Evolutionary conservation across 2,329 filamentous ascomycete species (phyloP).

Genomic region (Colletotrichum melonis): DNA sequence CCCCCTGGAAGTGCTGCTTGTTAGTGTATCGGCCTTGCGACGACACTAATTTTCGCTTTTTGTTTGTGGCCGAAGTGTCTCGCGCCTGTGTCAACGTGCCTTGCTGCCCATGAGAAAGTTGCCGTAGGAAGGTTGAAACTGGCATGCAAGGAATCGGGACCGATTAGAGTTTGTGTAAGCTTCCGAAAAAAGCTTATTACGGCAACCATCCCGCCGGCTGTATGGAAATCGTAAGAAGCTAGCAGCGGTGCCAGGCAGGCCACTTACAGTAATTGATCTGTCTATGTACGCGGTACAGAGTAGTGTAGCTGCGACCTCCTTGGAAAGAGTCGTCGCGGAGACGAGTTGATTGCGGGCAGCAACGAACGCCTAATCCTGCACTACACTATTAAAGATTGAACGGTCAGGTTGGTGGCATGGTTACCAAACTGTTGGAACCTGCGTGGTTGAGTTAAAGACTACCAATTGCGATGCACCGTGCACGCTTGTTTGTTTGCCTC

Average conservation of each 20-base stretch:
- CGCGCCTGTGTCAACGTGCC: not conserved
- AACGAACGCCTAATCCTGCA: too few relatives aligned
- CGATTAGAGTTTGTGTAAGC: not conserved
- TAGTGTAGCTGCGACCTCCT: not conserved
- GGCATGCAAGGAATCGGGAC: not conserved
- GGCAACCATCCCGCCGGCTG: not conserved
- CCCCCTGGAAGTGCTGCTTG: too few relatives aligned
- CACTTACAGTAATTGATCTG: not conserved
- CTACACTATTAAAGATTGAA: too few relatives aligned
- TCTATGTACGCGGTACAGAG: not conserved
- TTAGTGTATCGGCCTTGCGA: not conserved
- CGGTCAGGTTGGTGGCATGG: too few relatives aligned
- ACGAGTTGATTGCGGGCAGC: too few relatives aligned
- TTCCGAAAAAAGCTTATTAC: not conserved
- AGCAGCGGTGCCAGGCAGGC: not conserved
- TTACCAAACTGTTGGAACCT: too few relatives aligned
- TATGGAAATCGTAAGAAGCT: not conserved
- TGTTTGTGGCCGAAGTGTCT: not conserved
- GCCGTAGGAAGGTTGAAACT: not conserved
- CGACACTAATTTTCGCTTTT: not conserved
- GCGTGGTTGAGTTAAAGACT: too few relatives aligned
- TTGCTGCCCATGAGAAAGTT: not conserved
- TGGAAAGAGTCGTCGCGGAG: too few relatives aligned
- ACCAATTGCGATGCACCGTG: too few relatives aligned
- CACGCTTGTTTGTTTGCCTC: too few relatives aligned